Evolutionary conservation across 2,329 filamentous ascomycete species (phyloP).

Genomic region (Microdochium nivale): DNA sequence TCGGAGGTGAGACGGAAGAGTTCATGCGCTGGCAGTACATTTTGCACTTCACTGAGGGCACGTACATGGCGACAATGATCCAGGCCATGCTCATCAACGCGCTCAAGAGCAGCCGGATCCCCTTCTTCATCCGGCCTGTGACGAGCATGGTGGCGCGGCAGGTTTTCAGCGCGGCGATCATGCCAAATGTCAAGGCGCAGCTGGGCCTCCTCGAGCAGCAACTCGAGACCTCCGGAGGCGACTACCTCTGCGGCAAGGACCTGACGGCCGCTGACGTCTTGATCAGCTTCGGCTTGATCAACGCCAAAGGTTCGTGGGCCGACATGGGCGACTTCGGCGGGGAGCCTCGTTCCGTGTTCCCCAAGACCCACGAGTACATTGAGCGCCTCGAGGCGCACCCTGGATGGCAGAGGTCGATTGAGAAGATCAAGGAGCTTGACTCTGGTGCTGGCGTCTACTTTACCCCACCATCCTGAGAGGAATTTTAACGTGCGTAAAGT

Average conservation of each 20-base stretch:
- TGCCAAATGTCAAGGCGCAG: constrained; percentile 39
- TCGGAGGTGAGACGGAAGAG: constrained; percentile 52
- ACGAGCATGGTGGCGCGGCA: constrained; percentile 35
- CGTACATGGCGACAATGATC: constrained; percentile 40
- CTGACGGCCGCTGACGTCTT: constrained; percentile 46
- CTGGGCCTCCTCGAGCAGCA: constrained; percentile 41
- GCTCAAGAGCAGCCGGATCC: constrained; percentile 35
- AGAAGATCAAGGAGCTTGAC: constrained; percentile 41
- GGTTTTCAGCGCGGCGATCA: constrained; percentile 29
- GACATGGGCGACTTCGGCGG: constrained; percentile 31
- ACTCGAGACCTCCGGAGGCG: constrained; percentile 32
- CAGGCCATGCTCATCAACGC: constrained; percentile 13
- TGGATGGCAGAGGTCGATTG: constrained; percentile 37
- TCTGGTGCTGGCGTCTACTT: constrained; percentile 25
- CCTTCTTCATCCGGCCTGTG: constrained; percentile 45
- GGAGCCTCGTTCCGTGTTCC: constrained; percentile 28
- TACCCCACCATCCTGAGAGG: background rate
- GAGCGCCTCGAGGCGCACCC: constrained; percentile 33
- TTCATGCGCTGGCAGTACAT: constrained; percentile 57
- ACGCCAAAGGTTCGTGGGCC: constrained; percentile 28
- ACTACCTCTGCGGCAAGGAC: constrained; percentile 39
- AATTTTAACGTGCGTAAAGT: background rate
- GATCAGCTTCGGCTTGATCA: constrained; percentile 43
- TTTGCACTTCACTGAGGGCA: constrained; percentile 82
- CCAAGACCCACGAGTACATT: constrained; percentile 38